A percentile compares a stretch with the other conserved stretches of the same genome.
phyloP scores from a whole-genome alignment of 2,329 filamentous ascomycete species.

The Chrysoporthe cubensis region DNA sequence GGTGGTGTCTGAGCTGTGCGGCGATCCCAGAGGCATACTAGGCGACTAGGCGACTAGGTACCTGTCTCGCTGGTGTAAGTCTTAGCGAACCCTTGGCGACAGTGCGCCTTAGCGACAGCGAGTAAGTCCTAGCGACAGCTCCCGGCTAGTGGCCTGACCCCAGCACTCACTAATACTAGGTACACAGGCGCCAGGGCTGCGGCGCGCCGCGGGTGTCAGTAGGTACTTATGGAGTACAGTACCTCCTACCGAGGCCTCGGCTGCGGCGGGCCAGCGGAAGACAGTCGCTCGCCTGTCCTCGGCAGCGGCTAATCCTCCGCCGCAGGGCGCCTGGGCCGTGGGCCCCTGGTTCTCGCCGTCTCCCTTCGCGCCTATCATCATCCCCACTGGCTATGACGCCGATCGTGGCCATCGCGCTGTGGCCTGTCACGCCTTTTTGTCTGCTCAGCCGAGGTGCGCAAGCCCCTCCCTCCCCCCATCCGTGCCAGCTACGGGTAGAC shows the following conservation, averaged over 20 bases:
- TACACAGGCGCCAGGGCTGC: not conserved
- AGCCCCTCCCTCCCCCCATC: not conserved
- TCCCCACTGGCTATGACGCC: conserved; percentile 25
- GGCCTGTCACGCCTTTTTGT: no score
- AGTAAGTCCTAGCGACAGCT: no score
- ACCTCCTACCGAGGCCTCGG: not conserved
- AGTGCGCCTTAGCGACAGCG: no score
- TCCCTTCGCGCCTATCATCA: not conserved
- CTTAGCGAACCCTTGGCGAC: no score
- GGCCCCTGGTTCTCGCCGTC: not conserved
- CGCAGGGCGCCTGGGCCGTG: not conserved
- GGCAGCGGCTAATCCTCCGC: conserved; percentile 4
- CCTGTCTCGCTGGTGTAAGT: no score
- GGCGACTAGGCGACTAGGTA: no score
- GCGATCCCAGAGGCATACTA: no score
- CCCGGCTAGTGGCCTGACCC: no score
- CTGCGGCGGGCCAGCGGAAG: not conserved
- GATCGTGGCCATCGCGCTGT: conserved; percentile 20
- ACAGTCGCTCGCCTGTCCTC: conserved; percentile 13
- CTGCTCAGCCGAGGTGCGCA: conserved; percentile 14
- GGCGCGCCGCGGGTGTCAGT: no score
- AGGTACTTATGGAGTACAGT: not conserved
- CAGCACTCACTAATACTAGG: no score
- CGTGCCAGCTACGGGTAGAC: not conserved
- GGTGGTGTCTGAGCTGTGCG: not conserved